Base-by-base conservation (phyloP, 2,329 filamentous ascomycete species). In the Helotiales sp. region DNA sequence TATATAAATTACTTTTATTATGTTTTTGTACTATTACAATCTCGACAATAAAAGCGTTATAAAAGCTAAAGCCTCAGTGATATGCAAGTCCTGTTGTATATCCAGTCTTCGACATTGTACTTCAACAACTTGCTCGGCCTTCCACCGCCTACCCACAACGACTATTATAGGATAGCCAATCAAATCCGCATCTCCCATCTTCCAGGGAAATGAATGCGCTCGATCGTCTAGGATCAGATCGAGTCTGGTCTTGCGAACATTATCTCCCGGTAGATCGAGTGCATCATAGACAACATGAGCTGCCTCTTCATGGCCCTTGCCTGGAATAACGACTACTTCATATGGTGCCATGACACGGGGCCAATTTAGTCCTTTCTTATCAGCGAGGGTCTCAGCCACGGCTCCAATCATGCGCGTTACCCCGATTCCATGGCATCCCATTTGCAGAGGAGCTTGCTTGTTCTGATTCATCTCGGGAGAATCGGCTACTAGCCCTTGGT, bases 341-440 rank as follows among this genome's bases (percentile, higher is more conserved):
- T 89, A 98, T 0, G 95, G 95, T 2, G 95, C 91, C 63, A 98
- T 92, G 9, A 79, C 85, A 5, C 87, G 80, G 0, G 95, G 95
- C 95, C 95, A 99, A 67, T 91, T 91, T 7, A 98, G 79, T 0
- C 92, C 95, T 68, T 77, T 82, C 2, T 80, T 70, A 64, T 96
- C 91, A 0, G 85, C 81, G 9, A 91, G 78, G 36, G 88, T 82
- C 62, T 93, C 88, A 1, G 93, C 93, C 0, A 95, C 85, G 1
- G 95, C 91, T 8, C 88, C 92, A 60, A 99, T 87, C 66, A 99
- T 86, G 44, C 95, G 88, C 5, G 92, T 96, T 17, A 99, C 85
- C 1, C 95, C 95, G 60, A 99, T 96, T 0, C 95, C 95, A 70
- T 97, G 91, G 71, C 95, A 99, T 55, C 95, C 95, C 95, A 99